Evolutionary conservation across 495 filamentous ascomycete genomes (phyloP), one percentile per base, ranked within the genome.

Genomic region (Cudoniella acicularis): DNA sequence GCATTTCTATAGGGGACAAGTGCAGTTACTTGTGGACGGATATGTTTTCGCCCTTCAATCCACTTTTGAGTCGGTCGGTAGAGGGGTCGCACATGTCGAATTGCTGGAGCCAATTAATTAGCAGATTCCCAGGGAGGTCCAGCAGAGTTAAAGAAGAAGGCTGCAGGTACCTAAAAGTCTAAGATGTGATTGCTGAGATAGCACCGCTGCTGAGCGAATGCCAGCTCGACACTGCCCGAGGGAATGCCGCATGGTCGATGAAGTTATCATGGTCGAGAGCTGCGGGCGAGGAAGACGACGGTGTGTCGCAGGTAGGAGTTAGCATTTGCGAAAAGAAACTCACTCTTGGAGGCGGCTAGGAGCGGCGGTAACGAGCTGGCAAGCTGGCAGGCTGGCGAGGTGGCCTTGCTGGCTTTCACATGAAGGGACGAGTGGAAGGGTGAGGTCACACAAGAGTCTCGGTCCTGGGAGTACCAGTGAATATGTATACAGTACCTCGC

Each of bases 151-250:
- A 6, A 10, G 2, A 20, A n/a, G n/a, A 8, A 20, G 11, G 3
- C 22, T 36, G 11, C 36, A 52, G 45, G 16, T 60, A 63, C 64
- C 54, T 41, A 65, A 6, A 26, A 43, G 30, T 25, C 27, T 51
- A 20, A 63, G 26, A 36, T 41, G 52, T 13, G 43, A 48, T 26
- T 30, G 49, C 54, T 42, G 36, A 9, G 43, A 52, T 17, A 26
- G 22, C 1, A 46, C 17, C 8, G 20, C 47, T 17, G 52, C 21
- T 30, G 63, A 53, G n/a, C 23, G 41, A 4, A 63, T 63, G 49
- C 64, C 52, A 62, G 64, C 64, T 51, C 64, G 64, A 66, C 64
- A 66, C 47, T 60, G 52, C 6, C 46, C 30, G 10, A 60, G 40
- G 42, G 64, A 25, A 56, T 59, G 60, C 64, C 64, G 64, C 60